Percentiles rank a stretch among this genome's conserved stretches.
Conservation (phyloP, 345 rosid species). For the Rhodamnia argentea region DNA sequence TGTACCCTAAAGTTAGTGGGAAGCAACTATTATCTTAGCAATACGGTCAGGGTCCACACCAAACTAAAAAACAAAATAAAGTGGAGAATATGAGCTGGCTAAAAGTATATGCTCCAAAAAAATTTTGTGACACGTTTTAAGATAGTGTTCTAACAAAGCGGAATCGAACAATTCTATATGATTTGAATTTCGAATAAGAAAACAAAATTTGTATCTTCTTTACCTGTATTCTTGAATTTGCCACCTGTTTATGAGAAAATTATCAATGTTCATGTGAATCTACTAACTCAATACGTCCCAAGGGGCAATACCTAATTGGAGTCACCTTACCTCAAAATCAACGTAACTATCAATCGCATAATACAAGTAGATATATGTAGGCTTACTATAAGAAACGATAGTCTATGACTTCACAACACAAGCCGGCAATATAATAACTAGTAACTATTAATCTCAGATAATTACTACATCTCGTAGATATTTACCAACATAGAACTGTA, state of each 20-base stretch:
- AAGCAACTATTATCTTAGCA: neutral
- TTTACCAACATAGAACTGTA: no score
- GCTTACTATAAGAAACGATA: neutral
- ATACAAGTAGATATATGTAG: neutral
- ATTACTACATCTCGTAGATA: no score
- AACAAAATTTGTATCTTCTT: neutral
- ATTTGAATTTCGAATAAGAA: neutral
- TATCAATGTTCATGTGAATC: neutral
- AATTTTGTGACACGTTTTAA: neutral
- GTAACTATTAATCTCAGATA: no score
- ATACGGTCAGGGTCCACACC: neutral
- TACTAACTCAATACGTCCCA: neutral
- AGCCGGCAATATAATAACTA: neutral
- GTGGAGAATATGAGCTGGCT: neutral
- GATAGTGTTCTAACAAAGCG: neutral
- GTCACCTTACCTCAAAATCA: neutral
- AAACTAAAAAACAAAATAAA: neutral
- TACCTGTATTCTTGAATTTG: neutral
- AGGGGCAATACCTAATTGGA: neutral
- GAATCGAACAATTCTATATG: neutral
- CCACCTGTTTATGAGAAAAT: neutral
- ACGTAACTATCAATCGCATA: neutral
- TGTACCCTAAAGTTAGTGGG: neutral
- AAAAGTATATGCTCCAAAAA: neutral
- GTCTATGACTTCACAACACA: neutral